Conservation (phyloP, 495 filamentous ascomycete species). For the Penicillium roqueforti region DNA sequence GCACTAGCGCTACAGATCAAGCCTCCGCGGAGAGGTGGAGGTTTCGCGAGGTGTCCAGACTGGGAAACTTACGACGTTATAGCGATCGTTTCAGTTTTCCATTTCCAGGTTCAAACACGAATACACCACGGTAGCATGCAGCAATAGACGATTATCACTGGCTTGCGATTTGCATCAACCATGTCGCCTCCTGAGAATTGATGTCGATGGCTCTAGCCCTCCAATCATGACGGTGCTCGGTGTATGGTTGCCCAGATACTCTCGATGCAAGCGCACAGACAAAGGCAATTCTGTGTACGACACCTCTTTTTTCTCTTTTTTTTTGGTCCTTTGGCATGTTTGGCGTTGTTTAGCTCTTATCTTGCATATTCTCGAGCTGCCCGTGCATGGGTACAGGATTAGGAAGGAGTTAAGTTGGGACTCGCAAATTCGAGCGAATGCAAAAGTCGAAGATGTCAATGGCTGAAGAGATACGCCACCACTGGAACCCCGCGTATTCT, state of each 20-base stretch:
- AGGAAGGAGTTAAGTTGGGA: background rate
- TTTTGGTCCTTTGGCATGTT: background rate
- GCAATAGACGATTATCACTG: constrained; percentile 14
- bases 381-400: background rate
- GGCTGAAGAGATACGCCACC: background rate
- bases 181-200: background rate
- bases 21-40: background rate
- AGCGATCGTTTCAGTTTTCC: background rate
- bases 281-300: constrained; percentile 10
- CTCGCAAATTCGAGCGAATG: background rate
- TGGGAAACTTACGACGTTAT: background rate
- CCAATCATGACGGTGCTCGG: constrained; percentile 11
- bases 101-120: background rate
- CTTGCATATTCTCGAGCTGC: background rate
- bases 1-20: background rate
- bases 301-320: background rate
- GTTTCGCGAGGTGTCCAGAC: background rate
- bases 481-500: background rate
- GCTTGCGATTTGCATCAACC: constrained; percentile 2
- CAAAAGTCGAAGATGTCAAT: background rate
- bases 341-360: background rate
- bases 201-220: constrained; percentile 7
- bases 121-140: constrained; percentile 18
- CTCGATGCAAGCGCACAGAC: constrained; percentile 21
- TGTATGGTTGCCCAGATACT: background rate